Conservation (phyloP, 805 yeast species). For the Metschnikowia baotianmanensis region DNA sequence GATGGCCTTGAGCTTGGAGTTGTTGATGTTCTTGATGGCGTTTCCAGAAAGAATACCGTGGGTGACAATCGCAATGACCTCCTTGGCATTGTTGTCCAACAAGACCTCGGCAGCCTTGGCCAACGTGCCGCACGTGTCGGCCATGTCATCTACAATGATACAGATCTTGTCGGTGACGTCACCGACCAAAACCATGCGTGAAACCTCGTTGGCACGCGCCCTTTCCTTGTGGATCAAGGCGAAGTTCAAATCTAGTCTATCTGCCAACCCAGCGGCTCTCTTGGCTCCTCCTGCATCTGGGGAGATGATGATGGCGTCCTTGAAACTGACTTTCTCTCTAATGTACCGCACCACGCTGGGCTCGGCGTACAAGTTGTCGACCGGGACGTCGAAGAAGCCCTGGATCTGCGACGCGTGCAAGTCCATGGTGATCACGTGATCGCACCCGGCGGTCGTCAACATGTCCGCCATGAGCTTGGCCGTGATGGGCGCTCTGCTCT, state of each 20-base stretch:
- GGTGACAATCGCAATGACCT: constrained; percentile 78
- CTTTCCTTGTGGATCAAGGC: constrained; percentile 85
- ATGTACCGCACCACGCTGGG: constrained; percentile 77
- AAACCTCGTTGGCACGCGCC: constrained; percentile 78
- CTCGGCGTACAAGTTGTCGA: constrained; percentile 81
- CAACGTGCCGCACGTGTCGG: constrained; percentile 85
- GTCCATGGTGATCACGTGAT: constrained; percentile 85
- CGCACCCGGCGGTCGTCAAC: constrained; percentile 81
- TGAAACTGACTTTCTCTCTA: constrained; percentile 54
- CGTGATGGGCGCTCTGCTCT: constrained; percentile 80
- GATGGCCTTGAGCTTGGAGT: constrained; percentile 62
- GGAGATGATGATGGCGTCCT: constrained; percentile 71
- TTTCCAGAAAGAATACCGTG: constrained; percentile 78
- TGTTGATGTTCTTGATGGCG: constrained; percentile 69
- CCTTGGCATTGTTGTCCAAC: constrained; percentile 62
- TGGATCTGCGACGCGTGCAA: constrained; percentile 87
- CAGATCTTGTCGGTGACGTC: constrained; percentile 76
- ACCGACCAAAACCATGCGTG: constrained; percentile 82
- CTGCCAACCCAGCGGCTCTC: constrained; percentile 84
- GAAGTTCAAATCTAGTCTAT: constrained; percentile 72
- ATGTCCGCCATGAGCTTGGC: constrained; percentile 83
- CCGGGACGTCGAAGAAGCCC: constrained; percentile 81
- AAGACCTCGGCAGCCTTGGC: constrained; percentile 80
- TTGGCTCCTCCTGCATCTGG: constrained; percentile 93
- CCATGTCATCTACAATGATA: constrained; percentile 84